phyloP scores from a whole-genome alignment of 805 yeast species.

The Yarrowia yakushimensis region DNA sequence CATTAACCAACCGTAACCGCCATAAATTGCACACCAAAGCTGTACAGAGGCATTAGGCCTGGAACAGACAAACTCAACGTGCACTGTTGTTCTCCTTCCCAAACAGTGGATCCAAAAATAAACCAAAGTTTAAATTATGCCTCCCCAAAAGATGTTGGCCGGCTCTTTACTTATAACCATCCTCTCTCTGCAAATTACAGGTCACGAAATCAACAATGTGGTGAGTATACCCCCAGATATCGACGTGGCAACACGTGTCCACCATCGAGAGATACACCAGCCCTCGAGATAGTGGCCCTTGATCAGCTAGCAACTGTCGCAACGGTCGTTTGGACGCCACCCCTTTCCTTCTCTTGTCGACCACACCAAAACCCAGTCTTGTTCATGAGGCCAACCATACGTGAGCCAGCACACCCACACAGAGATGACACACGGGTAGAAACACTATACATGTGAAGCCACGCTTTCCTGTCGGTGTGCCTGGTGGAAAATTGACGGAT shows the following conservation, averaged over 20 bases:
- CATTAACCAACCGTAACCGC: neutral
- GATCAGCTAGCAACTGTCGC: neutral
- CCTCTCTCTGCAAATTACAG: slow-evolving; percentile 22
- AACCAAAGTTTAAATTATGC: slow-evolving; percentile 7
- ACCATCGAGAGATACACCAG: neutral
- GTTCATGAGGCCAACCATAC: neutral
- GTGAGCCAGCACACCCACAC: neutral
- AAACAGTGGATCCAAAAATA: slow-evolving; percentile 23
- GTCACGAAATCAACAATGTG: slow-evolving; percentile 19
- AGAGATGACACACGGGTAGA: neutral
- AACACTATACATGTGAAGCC: no score
- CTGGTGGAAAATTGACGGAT: neutral
- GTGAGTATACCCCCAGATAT: slow-evolving; percentile 5
- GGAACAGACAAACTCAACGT: slow-evolving; percentile 15
- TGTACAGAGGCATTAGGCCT: neutral
- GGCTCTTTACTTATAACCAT: slow-evolving; percentile 23
- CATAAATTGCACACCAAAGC: neutral
- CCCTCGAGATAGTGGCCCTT: neutral
- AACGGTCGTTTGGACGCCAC: neutral
- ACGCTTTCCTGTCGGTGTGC: neutral
- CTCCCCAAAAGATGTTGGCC: slow-evolving; percentile 13
- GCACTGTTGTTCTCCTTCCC: slow-evolving; percentile 24
- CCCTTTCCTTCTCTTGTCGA: neutral
- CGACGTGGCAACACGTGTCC: neutral
- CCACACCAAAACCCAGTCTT: neutral